Evolutionary conservation across 2,329 filamentous ascomycete genomes (phyloP), one percentile per base, ranked within the genome.

Genomic region (Cladophialophora immunda): DNA sequence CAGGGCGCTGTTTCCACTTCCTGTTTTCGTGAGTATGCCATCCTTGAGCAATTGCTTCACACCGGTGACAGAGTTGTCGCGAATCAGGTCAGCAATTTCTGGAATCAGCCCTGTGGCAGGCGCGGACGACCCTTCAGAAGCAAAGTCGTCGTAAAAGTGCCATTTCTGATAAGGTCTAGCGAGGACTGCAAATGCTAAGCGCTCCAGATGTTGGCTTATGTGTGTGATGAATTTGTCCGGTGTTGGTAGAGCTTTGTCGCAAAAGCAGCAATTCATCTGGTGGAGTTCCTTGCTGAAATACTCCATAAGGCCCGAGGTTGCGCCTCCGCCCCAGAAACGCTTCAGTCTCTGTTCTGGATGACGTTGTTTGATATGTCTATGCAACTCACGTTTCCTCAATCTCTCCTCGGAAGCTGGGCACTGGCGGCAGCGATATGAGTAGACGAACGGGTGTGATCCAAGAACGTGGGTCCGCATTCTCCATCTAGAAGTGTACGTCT

Each of bases 71-170:
- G 45, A 50, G 4, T 50, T 27, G 22, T 50, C 27, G 9, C 9
- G 5, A 27, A 50, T 27, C 22, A 25, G 22, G 27, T 13, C 22
- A 25, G 8, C 22, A 22, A 50, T 25, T 15, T 25, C 45, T 4
- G 19, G 1, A 15, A 8, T 15, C 45, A 27, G 45, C 19, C 6
- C 4, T 11, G 6, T 15, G 22, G 45, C 22, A 25, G 22, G 9
- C 15, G 19, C 19, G 8, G 19, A 25, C 9, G 19, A 50, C 45
- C 22, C 2, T 50, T 50, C 45, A 50, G 45, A 50, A 4, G 45
- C 45, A 13, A 50, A 27, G 22, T 50, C 45, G 19, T 50, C 45
- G 45, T 50, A 50, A 50, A 50, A 50, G 45, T 50, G 45, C 45
- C 45, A 50, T 3, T 50, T 50, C 45, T 50, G 45, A 50, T 50